Percentiles rank a stretch among this genome's conserved stretches.
Evolutionary conservation across 192 early-diverging fungal species (phyloP).

Genomic region (Cladochytrium replicatum): DNA sequence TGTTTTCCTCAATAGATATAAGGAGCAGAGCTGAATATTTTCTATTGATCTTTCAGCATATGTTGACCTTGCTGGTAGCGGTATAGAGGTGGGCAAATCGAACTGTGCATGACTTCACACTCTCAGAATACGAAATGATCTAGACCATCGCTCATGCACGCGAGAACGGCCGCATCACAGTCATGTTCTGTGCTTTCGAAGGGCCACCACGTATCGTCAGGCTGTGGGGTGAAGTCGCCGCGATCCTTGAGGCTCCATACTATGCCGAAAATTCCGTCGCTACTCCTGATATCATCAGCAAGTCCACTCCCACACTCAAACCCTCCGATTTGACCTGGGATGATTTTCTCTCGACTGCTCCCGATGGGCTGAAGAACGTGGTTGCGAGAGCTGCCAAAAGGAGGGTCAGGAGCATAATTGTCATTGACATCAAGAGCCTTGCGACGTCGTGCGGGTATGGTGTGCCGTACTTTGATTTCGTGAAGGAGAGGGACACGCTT

Average conservation of each 20-base stretch:
- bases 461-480: conserved; percentile 46
- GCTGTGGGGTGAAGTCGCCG: conserved; percentile 38
- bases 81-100: too few species aligned
- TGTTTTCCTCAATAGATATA: too few species aligned
- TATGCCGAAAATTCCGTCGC: conserved; percentile 37
- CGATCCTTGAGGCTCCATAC: conserved; percentile 25
- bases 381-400: conserved; percentile 18
- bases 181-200: conserved; percentile 53
- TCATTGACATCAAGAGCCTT: conserved; percentile 36
- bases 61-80: conserved; percentile 6
- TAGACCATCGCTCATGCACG: conserved; percentile 51
- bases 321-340: too few species aligned
- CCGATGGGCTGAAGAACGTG: too few species aligned
- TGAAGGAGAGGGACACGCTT: conserved; percentile 33
- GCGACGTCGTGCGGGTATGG: conserved; percentile 48
- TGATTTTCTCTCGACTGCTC: too few species aligned
- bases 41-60: neutral
- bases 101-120: too few species aligned
- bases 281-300: conserved; percentile 24
- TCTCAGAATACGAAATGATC: too few species aligned
- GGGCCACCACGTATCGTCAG: conserved; percentile 49
- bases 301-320: too few species aligned
- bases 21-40: too few species aligned
- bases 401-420: conserved; percentile 43
- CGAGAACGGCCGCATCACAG: conserved; percentile 48